Evolutionary conservation across 345 rosid genomes (phyloP).

Genomic region (Pelargonium nanum): DNA sequence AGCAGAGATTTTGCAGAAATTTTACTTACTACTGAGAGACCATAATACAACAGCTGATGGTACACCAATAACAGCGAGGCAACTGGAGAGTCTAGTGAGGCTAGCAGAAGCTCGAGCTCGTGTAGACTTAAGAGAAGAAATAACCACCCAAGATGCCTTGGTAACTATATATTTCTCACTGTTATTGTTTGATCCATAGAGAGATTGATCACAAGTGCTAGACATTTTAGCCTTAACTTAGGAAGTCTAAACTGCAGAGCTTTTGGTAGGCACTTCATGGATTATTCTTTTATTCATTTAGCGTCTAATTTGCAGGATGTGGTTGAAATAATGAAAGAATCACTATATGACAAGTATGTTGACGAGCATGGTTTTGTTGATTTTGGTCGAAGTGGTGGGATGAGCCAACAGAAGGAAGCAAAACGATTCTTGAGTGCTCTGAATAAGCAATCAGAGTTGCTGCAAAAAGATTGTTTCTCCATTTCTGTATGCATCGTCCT

Average conservation of each 20-base stretch:
- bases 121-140: slow-evolving; percentile 82
- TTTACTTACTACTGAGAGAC: slow-evolving; percentile 82
- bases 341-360: slow-evolving; percentile 77
- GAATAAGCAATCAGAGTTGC: slow-evolving; percentile 76
- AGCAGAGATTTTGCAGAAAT: slow-evolving; percentile 74
- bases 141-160: slow-evolving; percentile 81
- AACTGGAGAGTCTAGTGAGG: slow-evolving; percentile 88
- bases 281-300: slow-evolving; percentile 1
- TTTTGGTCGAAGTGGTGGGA: slow-evolving; percentile 88
- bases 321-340: slow-evolving; percentile 93
- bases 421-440: slow-evolving; percentile 85
- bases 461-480: slow-evolving; percentile 76
- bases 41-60: slow-evolving; percentile 79
- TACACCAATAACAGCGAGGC: slow-evolving; percentile 96
- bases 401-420: slow-evolving; percentile 97
- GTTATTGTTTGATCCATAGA: no score
- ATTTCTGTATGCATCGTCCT: slow-evolving; percentile 46
- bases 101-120: slow-evolving; percentile 92
- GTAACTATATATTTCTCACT: slow-evolving; percentile 24
- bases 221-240: no score
- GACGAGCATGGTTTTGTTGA: slow-evolving; percentile 91
- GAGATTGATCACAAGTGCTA: no score
- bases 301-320: slow-evolving; percentile 55
- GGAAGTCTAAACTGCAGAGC: not conserved
- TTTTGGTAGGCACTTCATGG: not conserved